Base-by-base conservation (phyloP, 768 basidiomycete species). In the Galerina marginata region DNA sequence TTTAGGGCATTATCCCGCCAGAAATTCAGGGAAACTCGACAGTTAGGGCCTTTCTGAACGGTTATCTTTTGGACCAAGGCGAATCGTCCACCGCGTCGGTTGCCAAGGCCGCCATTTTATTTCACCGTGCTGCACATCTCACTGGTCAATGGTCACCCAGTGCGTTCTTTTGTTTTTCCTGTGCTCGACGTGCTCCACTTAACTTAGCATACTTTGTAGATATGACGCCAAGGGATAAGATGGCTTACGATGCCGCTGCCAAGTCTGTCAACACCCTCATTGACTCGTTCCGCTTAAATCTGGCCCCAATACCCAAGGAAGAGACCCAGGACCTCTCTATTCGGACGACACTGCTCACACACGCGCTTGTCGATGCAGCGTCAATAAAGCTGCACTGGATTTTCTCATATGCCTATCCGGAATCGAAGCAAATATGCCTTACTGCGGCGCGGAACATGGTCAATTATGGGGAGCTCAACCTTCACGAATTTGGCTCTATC, bases 81-180 rank as follows among this genome's bases (percentile, higher is more conserved):
- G 66, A 73, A 38, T 78, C 77, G 25, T 71, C 77, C 10, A 74
- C 78, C 20, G 75, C 82, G 1, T 67, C 85, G 65, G 74, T 77
- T 48, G 79, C 78, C 57, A 87, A 88, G 63, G 85, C 86, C 1
- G 78, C 83, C 6, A 79, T 86, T 23, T 72, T 89, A 43, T 83
- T 87, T 57, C 87, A 87, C 65, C 78, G 82, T 23, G 83, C 88
- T 9, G 77, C 82, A 7, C 81, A 83, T 49, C 71, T 90, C 15
- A 79, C 81, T 6, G 81, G 79, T 6, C 80, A 81, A 64, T 82
- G 75, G 76, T 71, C 72, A 45, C 77, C 79, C 12, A 74, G 80
- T 82, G 63, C 54, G 79, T 69, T 36, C 50, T 52, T 53, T 56
- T 36, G 36, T 45, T 54, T 52, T 40, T 25, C 47, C 10, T 63